Conservation (phyloP, 2,329 filamentous ascomycete species). For the Lasiodiplodia sp. region DNA sequence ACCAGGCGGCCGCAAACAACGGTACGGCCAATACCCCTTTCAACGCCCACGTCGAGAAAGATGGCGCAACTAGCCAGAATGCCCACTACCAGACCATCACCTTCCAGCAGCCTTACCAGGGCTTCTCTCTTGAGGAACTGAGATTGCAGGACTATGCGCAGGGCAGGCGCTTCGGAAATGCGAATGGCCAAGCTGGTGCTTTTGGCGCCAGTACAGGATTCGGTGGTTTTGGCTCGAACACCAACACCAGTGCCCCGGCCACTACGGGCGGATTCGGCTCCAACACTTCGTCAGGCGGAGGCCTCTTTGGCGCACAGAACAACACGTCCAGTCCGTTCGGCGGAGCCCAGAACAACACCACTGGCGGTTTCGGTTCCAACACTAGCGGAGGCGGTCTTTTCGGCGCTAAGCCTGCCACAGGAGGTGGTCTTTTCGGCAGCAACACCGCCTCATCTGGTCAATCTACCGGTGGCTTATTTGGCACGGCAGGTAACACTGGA, state of each 20-base stretch:
- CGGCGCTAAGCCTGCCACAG: conserved; percentile 38
- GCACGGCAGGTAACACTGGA: conserved; percentile 34
- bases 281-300: conserved; percentile 48
- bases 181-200: conserved; percentile 78
- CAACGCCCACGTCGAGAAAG: conserved; percentile 75
- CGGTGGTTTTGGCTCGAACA: conserved; percentile 52
- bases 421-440: conserved; percentile 38
- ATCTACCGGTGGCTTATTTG: conserved; percentile 42
- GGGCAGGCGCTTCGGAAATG: conserved; percentile 83
- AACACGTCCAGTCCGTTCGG: conserved; percentile 36
- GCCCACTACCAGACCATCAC: conserved; percentile 79
- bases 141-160: conserved; percentile 83
- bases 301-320: conserved; percentile 52
- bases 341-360: conserved; percentile 33
- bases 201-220: conserved; percentile 75
- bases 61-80: conserved; percentile 59
- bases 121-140: conserved; percentile 81
- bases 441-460: conserved; percentile 36
- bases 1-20: conserved; percentile 58
- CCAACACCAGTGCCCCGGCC: conserved; percentile 45
- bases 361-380: conserved; percentile 43
- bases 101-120: conserved; percentile 81
- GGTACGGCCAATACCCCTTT: conserved; percentile 75
- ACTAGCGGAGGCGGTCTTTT: conserved; percentile 39
- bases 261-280: conserved; percentile 57